Base-by-base conservation (phyloP, 1,139 yeast species). In the Magnusiomyces starmeri region DNA sequence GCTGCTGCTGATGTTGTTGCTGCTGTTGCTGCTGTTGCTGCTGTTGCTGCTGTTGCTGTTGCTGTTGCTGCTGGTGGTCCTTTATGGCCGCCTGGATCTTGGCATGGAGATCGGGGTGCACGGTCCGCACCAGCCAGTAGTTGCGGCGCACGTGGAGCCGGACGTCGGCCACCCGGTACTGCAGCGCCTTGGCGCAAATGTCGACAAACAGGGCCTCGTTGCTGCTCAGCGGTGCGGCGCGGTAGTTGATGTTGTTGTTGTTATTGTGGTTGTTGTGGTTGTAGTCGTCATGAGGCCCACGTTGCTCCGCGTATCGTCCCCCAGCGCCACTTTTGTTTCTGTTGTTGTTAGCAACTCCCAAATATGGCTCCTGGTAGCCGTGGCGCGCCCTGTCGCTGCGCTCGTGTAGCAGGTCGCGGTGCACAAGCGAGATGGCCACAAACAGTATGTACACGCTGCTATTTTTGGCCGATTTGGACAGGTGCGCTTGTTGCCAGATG, bases 121-220 rank as follows among this genome's bases (percentile, higher is more conserved):
- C 16, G 9, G 48, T 35, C 24, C 48, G 18, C 35, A 46, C 48
- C 2, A 46, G 43, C 48, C 48, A 46, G 16, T 46, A 46, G 24
- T 46, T 35, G n/a, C 48, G 48, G n/a, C 48, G 34, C 14, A 32
- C 48, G 18, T 46, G 48, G 20, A 46, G 35, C 16, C 48, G 32
- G 16, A 46, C 43, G 25, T 46, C 48, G 8, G 48, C 34, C n/a
- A 46, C 48, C n/a, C 48, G 42, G 18, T 46, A 46, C 35, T 46
- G 48, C 18, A 46, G 43, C 3, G 48, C 48, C 8, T 35, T 42
- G 3, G 48, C 48, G 26, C 48, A 46, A 21, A 46, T 25, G 4
- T 37, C 43, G 4, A 25, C 43, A 46, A 46, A 46, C 16, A 14
- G n/a, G 10, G 24, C 43, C 18, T 46, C 48, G 20, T 40, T n/a